Conservation (phyloP, 1,284 basidiomycete genomes). For the Dichomitus squalens region DNA sequence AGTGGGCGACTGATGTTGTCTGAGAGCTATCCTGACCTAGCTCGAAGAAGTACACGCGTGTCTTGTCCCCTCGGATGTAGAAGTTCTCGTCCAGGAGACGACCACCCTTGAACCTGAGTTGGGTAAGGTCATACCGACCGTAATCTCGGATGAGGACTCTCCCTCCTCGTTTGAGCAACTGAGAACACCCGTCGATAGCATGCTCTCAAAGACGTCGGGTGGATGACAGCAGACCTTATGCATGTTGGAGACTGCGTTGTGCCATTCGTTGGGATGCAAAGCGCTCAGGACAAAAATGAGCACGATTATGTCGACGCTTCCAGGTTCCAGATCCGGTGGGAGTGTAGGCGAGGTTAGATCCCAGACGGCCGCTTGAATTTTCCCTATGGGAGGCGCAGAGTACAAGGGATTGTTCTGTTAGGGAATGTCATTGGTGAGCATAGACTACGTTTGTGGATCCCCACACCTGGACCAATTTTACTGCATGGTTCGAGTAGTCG, state of each 20-base stretch:
- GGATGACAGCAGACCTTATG: constrained; percentile 53
- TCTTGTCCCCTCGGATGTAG: constrained; percentile 95
- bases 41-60: constrained; percentile 94
- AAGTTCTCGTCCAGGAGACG: constrained; percentile 92
- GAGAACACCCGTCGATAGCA: neutral
- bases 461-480: constrained; percentile 85
- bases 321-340: constrained; percentile 66
- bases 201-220: neutral
- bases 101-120: constrained; percentile 89
- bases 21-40: constrained; percentile 51
- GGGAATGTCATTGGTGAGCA: neutral
- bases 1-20: neutral
- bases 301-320: constrained; percentile 84
- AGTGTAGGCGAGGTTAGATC: constrained; percentile 77
- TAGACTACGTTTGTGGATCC: neutral
- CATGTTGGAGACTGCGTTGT: constrained; percentile 82
- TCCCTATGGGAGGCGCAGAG: constrained; percentile 62
- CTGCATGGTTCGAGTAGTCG: constrained; percentile 90
- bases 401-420: constrained; percentile 73
- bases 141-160: constrained; percentile 91
- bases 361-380: constrained; percentile 87
- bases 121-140: constrained; percentile 92
- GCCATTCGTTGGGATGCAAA: constrained; percentile 93
- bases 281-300: constrained; percentile 96
- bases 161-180: constrained; percentile 93